Base-by-base conservation (phyloP, 2,329 filamentous ascomycete species). In the Fusarium neocosmosporiellum region DNA sequence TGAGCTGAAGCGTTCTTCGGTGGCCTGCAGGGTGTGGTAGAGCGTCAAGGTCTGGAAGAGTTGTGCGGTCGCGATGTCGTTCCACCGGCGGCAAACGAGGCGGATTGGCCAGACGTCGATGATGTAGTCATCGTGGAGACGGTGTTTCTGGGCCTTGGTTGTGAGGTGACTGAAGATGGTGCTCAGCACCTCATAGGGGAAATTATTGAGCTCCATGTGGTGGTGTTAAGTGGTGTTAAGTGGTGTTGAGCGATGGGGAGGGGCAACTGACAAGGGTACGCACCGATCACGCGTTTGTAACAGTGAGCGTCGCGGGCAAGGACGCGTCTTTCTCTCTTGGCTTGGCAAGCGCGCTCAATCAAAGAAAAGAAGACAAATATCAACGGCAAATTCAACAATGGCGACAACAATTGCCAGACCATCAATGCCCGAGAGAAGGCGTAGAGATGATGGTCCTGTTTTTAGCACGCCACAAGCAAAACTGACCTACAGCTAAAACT, bases 21-120 rank as follows among this genome's bases (percentile, higher is more conserved):
- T 2, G 1, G 50, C 54, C 0, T 66, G 1, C 0, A 3, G 0
- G 0, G 20, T 61, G 0, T 67, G 64, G 16, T 34, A 36, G 0
- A 73, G 61, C 2, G 54, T 27, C 9, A 65, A 0, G 0, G 39
- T 50, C 1, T 34, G 65, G 20, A 71, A 73, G 14, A 66, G 60
- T 0, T 67, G 46, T 0, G 39, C 13, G 4, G 20, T 65, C 0
- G 48, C 59, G 0, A 71, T 18, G 1, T 10, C 16, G 24, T 69
- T 71, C 70, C 71, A 74, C 7, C 2, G 48, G 22, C 31, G 72
- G 14, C 70, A 69, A 0, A 73, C 67, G 1, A 71, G 68, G 9
- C 72, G 66, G 4, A 69, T 16, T 6, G 46, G 43, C 20, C 59
- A 66, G 13, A 39, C 2, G 5, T 57, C 0, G 1, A 1, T 0